A percentile compares a stretch with the other conserved stretches of the same genome.
Conservation (phyloP, 169 alveolate species). For the Plasmodium knowlesi region DNA sequence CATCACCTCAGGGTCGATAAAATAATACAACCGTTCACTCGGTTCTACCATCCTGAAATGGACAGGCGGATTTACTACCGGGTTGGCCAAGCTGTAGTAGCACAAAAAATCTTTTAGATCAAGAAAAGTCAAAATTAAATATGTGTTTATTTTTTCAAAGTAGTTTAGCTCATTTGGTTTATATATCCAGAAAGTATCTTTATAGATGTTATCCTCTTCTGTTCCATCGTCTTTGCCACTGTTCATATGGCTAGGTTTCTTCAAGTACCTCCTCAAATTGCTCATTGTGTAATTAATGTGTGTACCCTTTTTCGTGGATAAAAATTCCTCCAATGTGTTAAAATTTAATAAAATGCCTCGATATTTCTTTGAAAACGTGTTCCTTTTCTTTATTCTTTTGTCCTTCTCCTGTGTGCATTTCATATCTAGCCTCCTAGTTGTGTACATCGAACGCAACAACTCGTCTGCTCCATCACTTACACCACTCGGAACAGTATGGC, state of each 20-base stretch:
- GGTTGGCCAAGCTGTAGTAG: conserved; percentile 58
- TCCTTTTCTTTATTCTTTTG: neutral
- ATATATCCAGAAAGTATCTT: conserved; percentile 46
- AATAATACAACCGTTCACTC: conserved; percentile 17
- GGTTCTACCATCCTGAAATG: neutral
- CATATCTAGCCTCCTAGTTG: neutral
- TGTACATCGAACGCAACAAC: neutral
- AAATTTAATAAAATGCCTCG: conserved; percentile 40
- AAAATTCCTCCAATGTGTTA: conserved; percentile 52
- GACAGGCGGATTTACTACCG: conserved; percentile 20
- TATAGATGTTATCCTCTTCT: neutral
- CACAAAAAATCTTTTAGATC: conserved; percentile 41
- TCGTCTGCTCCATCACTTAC: neutral
- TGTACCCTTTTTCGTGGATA: neutral
- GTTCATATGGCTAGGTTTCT: neutral
- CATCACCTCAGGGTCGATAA: conserved; percentile 8
- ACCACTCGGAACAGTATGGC: neutral
- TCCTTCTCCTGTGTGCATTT: neutral
- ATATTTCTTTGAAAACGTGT: conserved; percentile 17
- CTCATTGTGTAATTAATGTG: conserved; percentile 19
- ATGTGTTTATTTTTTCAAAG: conserved; percentile 58
- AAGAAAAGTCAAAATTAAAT: conserved; percentile 34
- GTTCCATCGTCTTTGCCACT: neutral
- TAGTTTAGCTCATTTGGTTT: conserved; percentile 24
- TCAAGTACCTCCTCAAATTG: conserved; percentile 6